Conservation (phyloP, 2,329 filamentous ascomycete genomes). For the Tolypocladium endophyticum region DNA sequence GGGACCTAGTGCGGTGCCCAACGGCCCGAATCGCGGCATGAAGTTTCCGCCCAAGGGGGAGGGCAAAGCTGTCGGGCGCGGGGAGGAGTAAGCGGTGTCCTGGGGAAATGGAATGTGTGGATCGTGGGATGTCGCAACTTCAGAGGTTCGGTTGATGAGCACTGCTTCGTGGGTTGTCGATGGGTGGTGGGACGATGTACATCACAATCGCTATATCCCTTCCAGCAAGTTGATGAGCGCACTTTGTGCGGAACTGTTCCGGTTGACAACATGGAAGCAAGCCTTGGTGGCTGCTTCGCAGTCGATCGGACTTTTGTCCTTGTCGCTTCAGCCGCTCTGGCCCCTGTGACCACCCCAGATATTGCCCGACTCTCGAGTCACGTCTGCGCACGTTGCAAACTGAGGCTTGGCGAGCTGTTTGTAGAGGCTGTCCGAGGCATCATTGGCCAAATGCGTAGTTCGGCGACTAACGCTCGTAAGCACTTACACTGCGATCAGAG, state of each 20-base stretch:
- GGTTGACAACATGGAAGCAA: background rate
- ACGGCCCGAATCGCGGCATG: conserved; percentile 17
- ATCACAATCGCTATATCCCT: background rate
- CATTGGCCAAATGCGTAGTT: too few relatives aligned
- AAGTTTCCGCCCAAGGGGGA: conserved; percentile 28
- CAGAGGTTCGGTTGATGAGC: background rate
- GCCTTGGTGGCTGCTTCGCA: background rate
- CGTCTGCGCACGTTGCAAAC: too few relatives aligned
- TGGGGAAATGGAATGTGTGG: background rate
- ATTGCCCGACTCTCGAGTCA: background rate
- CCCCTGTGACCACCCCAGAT: background rate
- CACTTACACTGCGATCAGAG: too few relatives aligned
- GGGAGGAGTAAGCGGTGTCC: background rate
- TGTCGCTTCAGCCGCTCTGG: too few relatives aligned
- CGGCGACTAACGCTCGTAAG: too few relatives aligned
- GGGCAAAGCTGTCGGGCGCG: background rate
- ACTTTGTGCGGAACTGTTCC: background rate
- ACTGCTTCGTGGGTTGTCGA: background rate
- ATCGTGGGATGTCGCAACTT: background rate
- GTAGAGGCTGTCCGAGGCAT: too few relatives aligned
- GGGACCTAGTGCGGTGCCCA: conserved; percentile 17
- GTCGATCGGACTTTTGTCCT: background rate
- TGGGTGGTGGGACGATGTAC: background rate
- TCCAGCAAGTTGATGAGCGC: background rate
- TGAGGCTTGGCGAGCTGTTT: too few relatives aligned